phyloP scores from a whole-genome alignment of 768 basidiomycete species.

The Lactarius deliciosus region DNA sequence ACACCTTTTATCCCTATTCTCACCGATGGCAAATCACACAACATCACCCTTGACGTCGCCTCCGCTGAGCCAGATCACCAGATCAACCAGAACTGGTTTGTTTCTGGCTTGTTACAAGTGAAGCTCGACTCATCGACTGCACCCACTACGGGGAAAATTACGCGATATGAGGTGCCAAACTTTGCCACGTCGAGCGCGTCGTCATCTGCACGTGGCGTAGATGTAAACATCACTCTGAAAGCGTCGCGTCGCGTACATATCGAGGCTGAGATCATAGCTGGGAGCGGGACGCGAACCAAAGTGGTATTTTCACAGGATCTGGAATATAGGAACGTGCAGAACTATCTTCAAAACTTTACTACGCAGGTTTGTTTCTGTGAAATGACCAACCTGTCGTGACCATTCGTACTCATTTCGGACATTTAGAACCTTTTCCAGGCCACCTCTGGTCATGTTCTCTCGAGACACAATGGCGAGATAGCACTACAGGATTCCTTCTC shows the following conservation, averaged over 20 bases:
- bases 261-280: constrained; percentile 58
- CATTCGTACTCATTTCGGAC: not conserved
- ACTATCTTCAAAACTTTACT: constrained; percentile 49
- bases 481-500: constrained; percentile 49
- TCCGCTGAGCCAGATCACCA: constrained; percentile 65
- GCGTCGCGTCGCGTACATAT: constrained; percentile 58
- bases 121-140: constrained; percentile 59
- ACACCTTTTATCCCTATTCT: not conserved
- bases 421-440: constrained; percentile 45
- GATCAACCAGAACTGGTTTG: constrained; percentile 77
- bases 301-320: constrained; percentile 65
- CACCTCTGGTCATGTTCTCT: constrained; percentile 46
- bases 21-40: constrained; percentile 48
- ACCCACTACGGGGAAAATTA: constrained; percentile 70
- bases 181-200: constrained; percentile 54
- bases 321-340: constrained; percentile 59
- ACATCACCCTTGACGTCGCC: constrained; percentile 67
- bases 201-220: constrained; percentile 45
- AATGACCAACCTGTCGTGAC: not conserved
- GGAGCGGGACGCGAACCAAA: constrained; percentile 54
- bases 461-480: constrained; percentile 49
- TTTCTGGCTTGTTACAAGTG: constrained; percentile 69
- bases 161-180: constrained; percentile 52
- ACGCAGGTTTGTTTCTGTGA: constrained; percentile 38
- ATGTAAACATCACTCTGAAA: constrained; percentile 40